Evolutionary conservation across 179 eudicot species (phyloP), one percentile per base, ranked within the genome.

Genomic region (Beta corolliflora): DNA sequence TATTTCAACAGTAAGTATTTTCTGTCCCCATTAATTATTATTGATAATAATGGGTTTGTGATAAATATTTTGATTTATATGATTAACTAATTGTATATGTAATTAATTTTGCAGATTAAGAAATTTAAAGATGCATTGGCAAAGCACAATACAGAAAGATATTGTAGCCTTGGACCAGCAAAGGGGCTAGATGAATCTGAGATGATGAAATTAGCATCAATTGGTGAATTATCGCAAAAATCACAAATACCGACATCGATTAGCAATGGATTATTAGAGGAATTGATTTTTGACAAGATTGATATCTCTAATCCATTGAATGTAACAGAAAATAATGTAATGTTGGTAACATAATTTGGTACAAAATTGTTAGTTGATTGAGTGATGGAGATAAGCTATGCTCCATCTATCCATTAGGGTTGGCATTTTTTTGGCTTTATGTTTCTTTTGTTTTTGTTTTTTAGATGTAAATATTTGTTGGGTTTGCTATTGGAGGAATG

Each of bases 101-200:
- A 25, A 9, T 53, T 23, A 23, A 41, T 73, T 29, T 3, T 55
- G 60, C 91, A 92, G 94, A 91, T 92, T 79, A 92, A 94, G 91
- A 94, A 94, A 79, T 94, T 94, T 66, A 94, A 90, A 78, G 91
- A 87, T 90, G 92, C 94, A 77, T 78, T 92, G 77, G 89, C 88
- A 44, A 92, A 90, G 81, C 86, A 92, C 80, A 85, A 85, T 75
- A 59, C 90, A 15, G 93, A 90, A 58, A 83, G 88, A 19, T 73
- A 15, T 53, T 12, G 82, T 71, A 84, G 77, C 81, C 86, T 80
- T 85, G 94, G 90, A 45, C 92, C 91, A 44, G 92, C 98, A 8
- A 94, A 88, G 67, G 98, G 98, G 15, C 71, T 94, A 44, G 88
- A 89, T 55, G 98, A 94, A 74, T 86, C 91, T 25, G 98, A 92